Conservation (phyloP, 768 basidiomycete genomes). For the Leccinum broughii region DNA sequence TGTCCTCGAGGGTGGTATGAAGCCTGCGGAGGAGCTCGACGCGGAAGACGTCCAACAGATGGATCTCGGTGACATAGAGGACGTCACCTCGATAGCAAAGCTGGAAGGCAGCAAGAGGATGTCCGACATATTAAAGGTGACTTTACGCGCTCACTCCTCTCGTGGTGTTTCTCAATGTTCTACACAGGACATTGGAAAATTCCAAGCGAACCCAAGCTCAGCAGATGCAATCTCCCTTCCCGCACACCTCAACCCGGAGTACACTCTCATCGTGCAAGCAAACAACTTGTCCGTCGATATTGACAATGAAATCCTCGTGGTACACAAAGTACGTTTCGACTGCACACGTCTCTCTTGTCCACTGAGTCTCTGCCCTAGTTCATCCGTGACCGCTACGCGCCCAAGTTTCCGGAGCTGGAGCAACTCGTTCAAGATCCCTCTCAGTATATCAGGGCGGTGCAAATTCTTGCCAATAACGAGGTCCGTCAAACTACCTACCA, state of each 20-base stretch:
- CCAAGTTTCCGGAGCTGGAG: conserved; percentile 96
- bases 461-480: conserved; percentile 82
- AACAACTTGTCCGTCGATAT: conserved; percentile 98
- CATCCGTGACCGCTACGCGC: conserved; percentile 95
- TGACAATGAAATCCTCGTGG: conserved; percentile 95
- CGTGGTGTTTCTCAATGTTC: neutral
- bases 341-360: conserved; percentile 4
- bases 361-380: conserved; percentile 52
- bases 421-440: conserved; percentile 89
- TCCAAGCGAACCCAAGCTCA: conserved; percentile 74
- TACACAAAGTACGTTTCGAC: conserved; percentile 73
- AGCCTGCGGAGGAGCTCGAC: conserved; percentile 95
- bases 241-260: conserved; percentile 91
- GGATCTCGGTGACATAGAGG: conserved; percentile 83
- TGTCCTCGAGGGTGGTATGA: conserved; percentile 82
- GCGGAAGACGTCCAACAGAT: conserved; percentile 92
- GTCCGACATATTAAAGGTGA: conserved; percentile 81
- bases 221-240: conserved; percentile 76
- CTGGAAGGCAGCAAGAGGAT: conserved; percentile 86
- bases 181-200: conserved; percentile 84
- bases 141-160: conserved; percentile 5
- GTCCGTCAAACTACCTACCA: conserved; percentile 35
- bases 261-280: conserved; percentile 93
- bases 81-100: conserved; percentile 87
- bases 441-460: conserved; percentile 91